Percentiles rank a stretch among this genome's conserved stretches.
Evolutionary conservation across 257 asterid genomes (phyloP).

Genomic region (Apocynum venetum): DNA sequence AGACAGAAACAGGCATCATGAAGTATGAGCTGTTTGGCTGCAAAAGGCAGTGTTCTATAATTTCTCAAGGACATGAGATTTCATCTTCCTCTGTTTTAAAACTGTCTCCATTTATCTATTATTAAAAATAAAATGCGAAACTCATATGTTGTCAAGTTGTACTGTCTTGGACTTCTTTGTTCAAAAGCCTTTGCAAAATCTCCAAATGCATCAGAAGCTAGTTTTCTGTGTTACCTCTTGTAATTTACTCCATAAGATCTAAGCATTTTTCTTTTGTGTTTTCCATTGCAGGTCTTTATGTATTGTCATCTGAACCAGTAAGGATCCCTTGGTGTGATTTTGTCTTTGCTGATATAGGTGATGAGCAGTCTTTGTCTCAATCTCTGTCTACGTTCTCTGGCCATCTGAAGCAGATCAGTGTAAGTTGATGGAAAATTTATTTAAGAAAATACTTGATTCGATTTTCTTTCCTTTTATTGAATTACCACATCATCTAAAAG

Average conservation of each 20-base stretch:
- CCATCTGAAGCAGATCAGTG: constrained; percentile 94
- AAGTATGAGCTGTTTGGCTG: not conserved
- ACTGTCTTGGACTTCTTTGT: not conserved
- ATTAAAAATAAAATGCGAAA: not conserved
- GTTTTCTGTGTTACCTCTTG: not conserved
- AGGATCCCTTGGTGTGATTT: constrained; percentile 94
- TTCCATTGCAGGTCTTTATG: constrained; percentile 69
- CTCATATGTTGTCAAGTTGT: not conserved
- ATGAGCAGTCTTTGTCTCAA: constrained; percentile 92
- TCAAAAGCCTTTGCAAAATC: not conserved
- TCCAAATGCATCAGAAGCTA: not conserved
- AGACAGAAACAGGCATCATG: not conserved
- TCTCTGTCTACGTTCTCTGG: constrained; percentile 97
- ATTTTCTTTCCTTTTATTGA: not conserved
- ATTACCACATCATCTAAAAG: not conserved
- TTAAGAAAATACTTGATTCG: not conserved
- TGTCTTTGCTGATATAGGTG: constrained; percentile 98
- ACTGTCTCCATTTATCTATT: not conserved
- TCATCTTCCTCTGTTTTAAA: not conserved
- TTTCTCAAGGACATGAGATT: not conserved
- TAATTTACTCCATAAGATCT: not conserved
- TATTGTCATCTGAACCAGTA: constrained; percentile 87
- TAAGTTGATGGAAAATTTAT: constrained; percentile 40
- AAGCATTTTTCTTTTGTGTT: constrained; percentile 6
- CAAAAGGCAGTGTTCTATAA: not conserved